A percentile compares a stretch with the other conserved stretches of the same genome.
Evolutionary conservation across 148 eudicot species (phyloP).

Genomic region (Arctostaphylos glauca): DNA sequence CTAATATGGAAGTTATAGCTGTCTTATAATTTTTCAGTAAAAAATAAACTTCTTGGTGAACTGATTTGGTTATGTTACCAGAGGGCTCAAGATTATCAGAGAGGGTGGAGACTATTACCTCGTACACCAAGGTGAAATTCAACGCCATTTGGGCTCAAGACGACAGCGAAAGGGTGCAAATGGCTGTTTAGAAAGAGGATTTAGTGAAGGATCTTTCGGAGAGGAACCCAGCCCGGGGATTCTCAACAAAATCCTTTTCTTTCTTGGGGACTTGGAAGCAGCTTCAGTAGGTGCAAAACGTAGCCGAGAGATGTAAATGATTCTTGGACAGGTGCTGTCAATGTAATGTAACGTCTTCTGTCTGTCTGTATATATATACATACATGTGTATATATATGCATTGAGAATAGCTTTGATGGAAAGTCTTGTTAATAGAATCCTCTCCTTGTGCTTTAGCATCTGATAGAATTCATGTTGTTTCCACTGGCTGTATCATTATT

Average conservation of each 20-base stretch:
- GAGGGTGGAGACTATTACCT: constrained; percentile 75
- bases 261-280: constrained; percentile 79
- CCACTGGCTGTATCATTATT: too few species aligned
- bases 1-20: background rate
- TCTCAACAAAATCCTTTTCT: constrained; percentile 70
- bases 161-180: constrained; percentile 20
- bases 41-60: too few species aligned
- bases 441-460: background rate
- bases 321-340: background rate
- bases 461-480: too few species aligned
- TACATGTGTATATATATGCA: background rate
- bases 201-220: constrained; percentile 16
- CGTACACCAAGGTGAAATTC: constrained; percentile 64
- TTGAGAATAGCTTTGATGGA: background rate
- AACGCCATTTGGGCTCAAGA: constrained; percentile 66
- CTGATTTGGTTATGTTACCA: constrained; percentile 21
- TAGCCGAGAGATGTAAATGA: constrained; percentile 31
- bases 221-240: constrained; percentile 42
- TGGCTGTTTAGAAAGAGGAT: constrained; percentile 15
- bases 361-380: too few species aligned
- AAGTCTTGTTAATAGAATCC: background rate
- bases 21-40: background rate
- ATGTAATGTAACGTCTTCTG: too few species aligned
- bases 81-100: constrained; percentile 72
- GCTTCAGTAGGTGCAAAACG: constrained; percentile 65